Conservation (phyloP, 2,329 filamentous ascomycete genomes). For the Fusarium lateritium region DNA sequence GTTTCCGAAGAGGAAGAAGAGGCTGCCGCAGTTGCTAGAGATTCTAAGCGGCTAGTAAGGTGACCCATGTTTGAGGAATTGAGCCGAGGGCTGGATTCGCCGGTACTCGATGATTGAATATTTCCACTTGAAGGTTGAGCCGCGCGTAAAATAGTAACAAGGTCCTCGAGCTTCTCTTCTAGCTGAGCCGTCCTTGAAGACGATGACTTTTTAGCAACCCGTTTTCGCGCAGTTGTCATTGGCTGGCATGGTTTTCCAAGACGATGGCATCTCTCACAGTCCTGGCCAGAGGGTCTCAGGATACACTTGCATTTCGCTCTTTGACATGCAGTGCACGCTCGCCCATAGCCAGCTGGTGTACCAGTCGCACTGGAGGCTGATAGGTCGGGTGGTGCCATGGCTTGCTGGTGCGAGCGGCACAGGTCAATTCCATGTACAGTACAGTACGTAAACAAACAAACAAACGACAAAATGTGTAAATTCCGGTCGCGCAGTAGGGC, state of each 20-base stretch:
- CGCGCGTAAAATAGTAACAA: slow-evolving; percentile 61
- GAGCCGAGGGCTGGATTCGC: slow-evolving; percentile 20
- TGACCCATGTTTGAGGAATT: slow-evolving; percentile 26
- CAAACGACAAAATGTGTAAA: slow-evolving; percentile 23
- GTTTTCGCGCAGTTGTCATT: slow-evolving; percentile 59
- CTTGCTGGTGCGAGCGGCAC: slow-evolving; percentile 13
- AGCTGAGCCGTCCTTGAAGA: slow-evolving; percentile 61
- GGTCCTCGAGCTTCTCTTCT: slow-evolving; percentile 65
- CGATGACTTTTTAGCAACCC: slow-evolving; percentile 53
- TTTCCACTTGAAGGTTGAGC: slow-evolving; percentile 45
- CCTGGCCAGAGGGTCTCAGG: slow-evolving; percentile 51
- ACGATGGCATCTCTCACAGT: slow-evolving; percentile 61
- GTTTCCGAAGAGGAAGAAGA: slow-evolving; percentile 46
- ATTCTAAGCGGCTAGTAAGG: slow-evolving; percentile 54
- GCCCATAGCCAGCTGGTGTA: slow-evolving; percentile 59
- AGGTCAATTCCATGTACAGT: slow-evolving; percentile 2
- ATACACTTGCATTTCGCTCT: slow-evolving; percentile 66
- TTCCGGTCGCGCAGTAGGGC: slow-evolving; percentile 33
- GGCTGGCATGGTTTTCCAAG: slow-evolving; percentile 64
- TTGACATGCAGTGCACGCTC: slow-evolving; percentile 63
- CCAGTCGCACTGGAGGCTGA: slow-evolving; percentile 34
- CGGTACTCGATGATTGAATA: slow-evolving; percentile 28
- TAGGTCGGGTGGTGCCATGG: slow-evolving; percentile 45
- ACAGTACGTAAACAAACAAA: slow-evolving; percentile 9
- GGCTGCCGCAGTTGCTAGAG: slow-evolving; percentile 56